A percentile compares a stretch with the other conserved stretches of the same genome.
These are phyloP conservation scores for Stenocarpella maydis DNA, from an alignment of 2,329 filamentous ascomycete genomes.

Conservation along the genomic window DNA sequence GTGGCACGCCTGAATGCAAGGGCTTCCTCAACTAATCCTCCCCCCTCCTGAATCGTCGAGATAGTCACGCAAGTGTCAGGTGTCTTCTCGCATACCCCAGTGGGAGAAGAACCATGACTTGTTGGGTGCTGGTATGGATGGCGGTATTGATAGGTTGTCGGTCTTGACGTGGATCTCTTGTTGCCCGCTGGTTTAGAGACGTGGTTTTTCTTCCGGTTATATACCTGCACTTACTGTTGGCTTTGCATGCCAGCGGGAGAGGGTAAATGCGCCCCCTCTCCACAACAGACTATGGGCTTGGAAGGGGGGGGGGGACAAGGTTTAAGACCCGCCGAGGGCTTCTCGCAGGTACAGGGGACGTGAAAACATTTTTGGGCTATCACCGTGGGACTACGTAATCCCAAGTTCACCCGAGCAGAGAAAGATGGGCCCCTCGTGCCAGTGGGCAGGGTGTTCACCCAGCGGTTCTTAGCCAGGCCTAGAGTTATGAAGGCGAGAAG, in stretches of 20 bases:
- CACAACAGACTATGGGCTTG: too few relatives aligned
- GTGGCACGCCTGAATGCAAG: slow-evolving; percentile 95
- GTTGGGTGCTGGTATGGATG: not conserved
- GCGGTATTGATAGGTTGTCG: slow-evolving; percentile 16
- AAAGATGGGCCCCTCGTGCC: not conserved
- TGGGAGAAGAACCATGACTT: not conserved
- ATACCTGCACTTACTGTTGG: slow-evolving; percentile 29
- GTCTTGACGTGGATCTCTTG: not conserved
- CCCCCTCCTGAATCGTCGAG: not conserved
- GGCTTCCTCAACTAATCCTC: slow-evolving; percentile 89
- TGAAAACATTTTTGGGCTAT: not conserved
- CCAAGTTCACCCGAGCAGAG: not conserved
- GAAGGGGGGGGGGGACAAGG: not conserved
- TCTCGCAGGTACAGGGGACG: not conserved
- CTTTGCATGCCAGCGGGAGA: not conserved
- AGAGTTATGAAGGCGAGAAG: not conserved
- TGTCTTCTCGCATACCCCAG: not conserved
- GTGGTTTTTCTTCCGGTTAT: slow-evolving; percentile 25
- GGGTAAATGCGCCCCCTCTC: not conserved
- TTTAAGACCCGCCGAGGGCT: too few relatives aligned
- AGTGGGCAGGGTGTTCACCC: not conserved
- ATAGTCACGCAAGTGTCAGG: not conserved
- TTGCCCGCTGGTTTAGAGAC: not conserved
- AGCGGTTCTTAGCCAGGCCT: not conserved
- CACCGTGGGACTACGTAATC: not conserved